Base-by-base conservation (phyloP, 371 early-diverging fungal genomes). In the Rhizomucor pusillus region DNA sequence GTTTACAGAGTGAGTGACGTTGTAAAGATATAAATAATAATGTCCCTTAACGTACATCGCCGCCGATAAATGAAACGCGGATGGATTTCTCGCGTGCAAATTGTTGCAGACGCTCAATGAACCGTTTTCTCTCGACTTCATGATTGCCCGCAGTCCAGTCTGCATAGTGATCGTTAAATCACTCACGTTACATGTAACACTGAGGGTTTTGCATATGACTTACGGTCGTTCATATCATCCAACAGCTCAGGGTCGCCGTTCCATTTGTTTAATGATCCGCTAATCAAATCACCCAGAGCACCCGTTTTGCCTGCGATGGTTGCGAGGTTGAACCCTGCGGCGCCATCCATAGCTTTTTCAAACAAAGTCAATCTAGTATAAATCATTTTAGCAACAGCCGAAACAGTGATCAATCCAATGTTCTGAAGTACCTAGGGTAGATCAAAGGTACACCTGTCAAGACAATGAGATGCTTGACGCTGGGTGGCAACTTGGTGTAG, bases 231-330 rank as follows among this genome's bases (percentile, higher is more conserved):
- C 75, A 91, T 69, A 56, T 91, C 91, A 67, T 90, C 91, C 39
- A 88, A 69, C 35, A 94, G 59, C 61, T 91, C 91, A 11, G 91
- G 91, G 63, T 93, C 90, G 43, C 92, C 92, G 69, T 86, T 77
- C 74, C 74, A 73, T 54, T 83, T 75, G 56, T 71, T 70, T 9
- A 87, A 57, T 36, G 79, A 66, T 13, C 73, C 68, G 16, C 66
- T 57, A 41, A 74, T 76, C 46, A 72, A 64, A 63, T 60, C 65
- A 41, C 59, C 71, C 44, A 63, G 59, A 1, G 66, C 58, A 41
- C 70, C 74, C 19, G 70, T 70, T 39, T 67, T 69, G 5, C 67
- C 70, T n/a, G 60, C 70, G 13, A 73, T 10, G 1, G 65, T 67
- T 0, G 74, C 67, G 22, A 73, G 53, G 40, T 67, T 64, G 19